A percentile compares a stretch with the other conserved stretches of the same genome.
phyloP scores from a whole-genome alignment of 2,329 filamentous ascomycete genomes.

The Verticillium isaacii region DNA sequence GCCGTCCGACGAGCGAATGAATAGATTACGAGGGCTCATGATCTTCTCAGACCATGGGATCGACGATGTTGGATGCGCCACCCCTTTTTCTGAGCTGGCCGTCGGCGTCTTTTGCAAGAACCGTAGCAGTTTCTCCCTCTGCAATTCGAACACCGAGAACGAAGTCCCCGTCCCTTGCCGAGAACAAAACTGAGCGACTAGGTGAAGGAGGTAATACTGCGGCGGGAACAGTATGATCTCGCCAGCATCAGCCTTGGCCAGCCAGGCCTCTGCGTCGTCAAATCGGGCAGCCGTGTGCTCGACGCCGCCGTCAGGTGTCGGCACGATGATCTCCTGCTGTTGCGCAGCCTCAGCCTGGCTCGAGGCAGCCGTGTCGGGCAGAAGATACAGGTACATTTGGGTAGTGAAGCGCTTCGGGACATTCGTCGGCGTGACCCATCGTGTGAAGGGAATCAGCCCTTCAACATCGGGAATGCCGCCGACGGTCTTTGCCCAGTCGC shows the following conservation, averaged over 20 bases:
- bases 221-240: constrained; percentile 86
- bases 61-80: constrained; percentile 32
- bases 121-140: constrained; percentile 46
- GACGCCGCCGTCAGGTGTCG: constrained; percentile 64
- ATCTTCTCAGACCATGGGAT: constrained; percentile 57
- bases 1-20: constrained; percentile 37
- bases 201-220: constrained; percentile 69
- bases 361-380: constrained; percentile 50
- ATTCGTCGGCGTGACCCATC: constrained; percentile 80
- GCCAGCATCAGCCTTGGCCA: constrained; percentile 55
- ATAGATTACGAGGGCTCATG: constrained; percentile 50
- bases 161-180: constrained; percentile 14
- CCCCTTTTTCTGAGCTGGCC: constrained; percentile 31
- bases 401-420: constrained; percentile 79
- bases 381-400: constrained; percentile 94
- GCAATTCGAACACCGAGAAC: constrained; percentile 33
- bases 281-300: constrained; percentile 74
- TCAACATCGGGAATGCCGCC: constrained; percentile 63
- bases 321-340: constrained; percentile 53
- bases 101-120: constrained; percentile 46
- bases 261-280: constrained; percentile 64
- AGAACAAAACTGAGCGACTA: constrained; percentile 51
- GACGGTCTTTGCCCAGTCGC: constrained; percentile 54
- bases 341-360: constrained; percentile 25
- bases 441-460: constrained; percentile 66